Evolutionary conservation across 2,329 filamentous ascomycete species (phyloP).

Genomic region (Cercospora canescens): DNA sequence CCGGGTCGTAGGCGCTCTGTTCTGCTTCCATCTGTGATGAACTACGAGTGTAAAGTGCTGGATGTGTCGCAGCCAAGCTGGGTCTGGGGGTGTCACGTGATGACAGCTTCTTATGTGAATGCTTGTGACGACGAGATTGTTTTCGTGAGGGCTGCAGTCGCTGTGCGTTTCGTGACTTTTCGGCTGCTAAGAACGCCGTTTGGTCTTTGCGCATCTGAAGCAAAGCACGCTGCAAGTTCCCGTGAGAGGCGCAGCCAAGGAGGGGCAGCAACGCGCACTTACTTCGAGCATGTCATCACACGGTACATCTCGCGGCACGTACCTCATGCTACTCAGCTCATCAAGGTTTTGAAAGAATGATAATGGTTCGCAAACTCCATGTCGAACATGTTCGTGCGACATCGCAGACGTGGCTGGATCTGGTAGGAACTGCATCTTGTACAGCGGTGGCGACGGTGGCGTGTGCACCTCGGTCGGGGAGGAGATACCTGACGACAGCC

Average conservation of each 20-base stretch:
- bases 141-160: neutral
- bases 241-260: conserved; percentile 15
- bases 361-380: neutral
- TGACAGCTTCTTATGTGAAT: neutral
- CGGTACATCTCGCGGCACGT: neutral
- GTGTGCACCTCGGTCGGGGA: neutral
- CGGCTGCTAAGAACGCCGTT: neutral
- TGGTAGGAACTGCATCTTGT: conserved; percentile 14
- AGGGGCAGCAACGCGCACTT: conserved; percentile 13
- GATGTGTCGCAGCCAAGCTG: conserved; percentile 17
- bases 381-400: neutral
- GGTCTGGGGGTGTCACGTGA: conserved; percentile 11
- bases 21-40: neutral
- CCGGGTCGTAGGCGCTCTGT: neutral
- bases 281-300: conserved; percentile 17
- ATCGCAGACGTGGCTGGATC: neutral
- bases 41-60: conserved; percentile 12
- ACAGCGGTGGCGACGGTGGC: conserved; percentile 15
- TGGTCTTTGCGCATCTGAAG: conserved; percentile 14
- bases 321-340: neutral
- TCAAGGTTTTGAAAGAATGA: conserved; percentile 2
- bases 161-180: conserved; percentile 1
- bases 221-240: conserved; percentile 18
- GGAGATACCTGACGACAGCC: neutral
- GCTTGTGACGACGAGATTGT: conserved; percentile 2